Base-by-base conservation (phyloP, 208 protist species). In the Trypanosoma avium region DNA sequence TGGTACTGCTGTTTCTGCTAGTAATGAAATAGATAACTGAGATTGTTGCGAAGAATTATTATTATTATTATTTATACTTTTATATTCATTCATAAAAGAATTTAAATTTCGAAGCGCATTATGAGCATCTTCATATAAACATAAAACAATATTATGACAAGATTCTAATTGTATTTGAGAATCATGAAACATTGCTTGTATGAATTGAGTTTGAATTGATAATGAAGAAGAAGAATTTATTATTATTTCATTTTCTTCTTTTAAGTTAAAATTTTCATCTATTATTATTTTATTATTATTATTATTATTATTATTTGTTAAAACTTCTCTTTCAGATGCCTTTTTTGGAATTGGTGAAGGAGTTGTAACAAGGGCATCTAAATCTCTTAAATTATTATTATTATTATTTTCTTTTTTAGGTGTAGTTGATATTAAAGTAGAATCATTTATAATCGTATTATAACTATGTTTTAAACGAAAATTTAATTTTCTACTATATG, bases 61-160 rank as follows among this genome's bases (percentile, higher is more conserved):
- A n/a, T n/a, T n/a, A n/a, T n/a, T n/a, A n/a, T n/a, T n/a, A n/a
- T n/a, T n/a, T n/a, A n/a, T n/a, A n/a, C n/a, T n/a, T n/a, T 2
- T 32, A 19, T 33, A 48, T 8, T 63, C 65, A 17, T 46, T 22
- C 8, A 35, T 52, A 26, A 26, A 32, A 17, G 27, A 42, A 13
- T 24, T 40, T n/a, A 63, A 24, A 22, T 63, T 35, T 52, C 47
- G 32, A 40, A 70, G 45, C 12, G 22, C 24, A 1, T 26, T 36
- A 33, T 49, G 55, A 9, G 65, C 54, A 33, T 62, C 45, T 8
- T 70, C 56, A 35, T 50, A 61, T 12, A 63, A 13, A 38, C 36
- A 70, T 2, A 57, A 27, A 19, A 70, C 7, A 19, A 49, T 29
- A 48, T 70, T 70, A 36, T 58, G 47, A 32, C 55, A 63, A 7